Evolutionary conservation across 192 early-diverging fungal species (phyloP).

Genomic region (Podila verticillata): DNA sequence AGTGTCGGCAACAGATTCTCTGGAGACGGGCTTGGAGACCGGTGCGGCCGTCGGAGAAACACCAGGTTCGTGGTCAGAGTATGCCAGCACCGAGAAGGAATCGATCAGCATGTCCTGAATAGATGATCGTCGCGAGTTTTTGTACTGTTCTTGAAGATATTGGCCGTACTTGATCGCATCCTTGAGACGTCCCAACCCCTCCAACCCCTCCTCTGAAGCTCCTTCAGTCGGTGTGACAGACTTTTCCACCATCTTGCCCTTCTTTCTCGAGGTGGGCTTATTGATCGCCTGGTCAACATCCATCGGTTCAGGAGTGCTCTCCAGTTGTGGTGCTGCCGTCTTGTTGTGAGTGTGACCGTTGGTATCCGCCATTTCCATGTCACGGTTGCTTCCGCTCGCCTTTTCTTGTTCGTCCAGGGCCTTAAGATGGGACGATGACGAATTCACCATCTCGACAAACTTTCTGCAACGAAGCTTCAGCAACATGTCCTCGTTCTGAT

Average conservation of each 20-base stretch:
- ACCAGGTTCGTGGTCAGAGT: slow-evolving; percentile 65
- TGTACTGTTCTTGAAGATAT: slow-evolving; percentile 66
- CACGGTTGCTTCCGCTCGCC: slow-evolving; percentile 41
- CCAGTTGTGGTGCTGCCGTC: slow-evolving; percentile 24
- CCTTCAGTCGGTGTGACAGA: not conserved
- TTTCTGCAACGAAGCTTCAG: slow-evolving; percentile 86
- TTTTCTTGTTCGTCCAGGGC: slow-evolving; percentile 23
- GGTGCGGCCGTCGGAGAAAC: slow-evolving; percentile 17
- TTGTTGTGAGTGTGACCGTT: not conserved
- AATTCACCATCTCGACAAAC: slow-evolving; percentile 86
- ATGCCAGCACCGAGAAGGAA: slow-evolving; percentile 78
- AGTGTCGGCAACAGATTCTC: slow-evolving; percentile 68
- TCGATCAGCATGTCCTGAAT: slow-evolving; percentile 53
- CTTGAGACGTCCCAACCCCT: slow-evolving; percentile 34
- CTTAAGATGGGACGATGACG: slow-evolving; percentile 29
- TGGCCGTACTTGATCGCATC: slow-evolving; percentile 62
- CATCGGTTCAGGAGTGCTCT: slow-evolving; percentile 18
- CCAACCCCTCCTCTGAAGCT: slow-evolving; percentile 22
- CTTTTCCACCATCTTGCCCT: not conserved
- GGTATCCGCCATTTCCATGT: not conserved
- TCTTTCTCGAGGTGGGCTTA: not conserved
- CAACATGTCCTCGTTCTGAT: slow-evolving; percentile 67
- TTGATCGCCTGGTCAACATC: slow-evolving; percentile 40
- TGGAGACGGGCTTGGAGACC: slow-evolving; percentile 20
- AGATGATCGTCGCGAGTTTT: slow-evolving; percentile 7